Conservation (phyloP, 2,329 filamentous ascomycete species). For the Neoascochyta sp. region DNA sequence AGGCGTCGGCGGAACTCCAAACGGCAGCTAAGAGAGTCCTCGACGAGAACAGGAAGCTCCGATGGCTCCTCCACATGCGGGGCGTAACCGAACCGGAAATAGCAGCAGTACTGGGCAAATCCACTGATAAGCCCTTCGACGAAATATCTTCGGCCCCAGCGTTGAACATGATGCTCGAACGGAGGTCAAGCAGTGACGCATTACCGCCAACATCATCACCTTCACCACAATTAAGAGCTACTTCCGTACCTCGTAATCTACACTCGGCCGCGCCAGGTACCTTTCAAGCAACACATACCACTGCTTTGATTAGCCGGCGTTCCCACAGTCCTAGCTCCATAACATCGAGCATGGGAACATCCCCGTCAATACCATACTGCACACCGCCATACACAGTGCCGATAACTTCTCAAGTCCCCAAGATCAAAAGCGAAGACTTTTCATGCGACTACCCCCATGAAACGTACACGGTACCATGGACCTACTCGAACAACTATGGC, state of each 20-base stretch:
- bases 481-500: constrained; percentile 16
- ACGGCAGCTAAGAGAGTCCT: constrained; percentile 64
- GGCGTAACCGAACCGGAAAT: constrained; percentile 59
- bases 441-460: constrained; percentile 24
- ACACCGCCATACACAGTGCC: constrained; percentile 21
- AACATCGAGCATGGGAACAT: constrained; percentile 30
- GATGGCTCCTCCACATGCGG: constrained; percentile 55
- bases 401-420: constrained; percentile 15
- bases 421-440: constrained; percentile 24
- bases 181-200: constrained; percentile 22
- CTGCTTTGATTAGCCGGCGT: constrained; percentile 23
- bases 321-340: constrained; percentile 32
- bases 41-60: constrained; percentile 65
- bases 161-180: constrained; percentile 31
- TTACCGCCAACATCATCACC: constrained; percentile 19
- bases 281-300: constrained; percentile 19
- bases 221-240: constrained; percentile 9
- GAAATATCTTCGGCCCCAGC: constrained; percentile 25
- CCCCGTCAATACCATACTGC: constrained; percentile 22
- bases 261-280: constrained; percentile 20
- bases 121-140: constrained; percentile 24
- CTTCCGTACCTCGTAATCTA: constrained; percentile 15
- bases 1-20: constrained; percentile 70
- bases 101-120: constrained; percentile 22
- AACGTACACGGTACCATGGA: constrained; percentile 21